A percentile compares a stretch with the other conserved stretches of the same genome.
phyloP scores from a whole-genome alignment of 139 green algal species.

The Chlamydomonas applanata region DNA sequence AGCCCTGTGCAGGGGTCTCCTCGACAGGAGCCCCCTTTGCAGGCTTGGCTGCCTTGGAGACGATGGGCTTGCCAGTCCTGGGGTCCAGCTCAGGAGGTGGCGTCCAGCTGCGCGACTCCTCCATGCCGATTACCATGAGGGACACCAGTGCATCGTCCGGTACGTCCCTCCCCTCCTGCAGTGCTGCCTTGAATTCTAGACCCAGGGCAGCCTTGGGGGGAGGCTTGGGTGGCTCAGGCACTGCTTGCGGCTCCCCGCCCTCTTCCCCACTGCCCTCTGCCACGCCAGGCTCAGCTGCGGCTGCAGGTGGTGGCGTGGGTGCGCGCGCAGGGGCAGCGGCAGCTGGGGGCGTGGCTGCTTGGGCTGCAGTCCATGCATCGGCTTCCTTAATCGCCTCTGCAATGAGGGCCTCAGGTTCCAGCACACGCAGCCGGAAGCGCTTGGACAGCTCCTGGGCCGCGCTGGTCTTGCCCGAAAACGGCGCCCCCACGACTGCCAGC shows the following conservation, averaged over 20 bases:
- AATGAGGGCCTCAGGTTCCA: slow-evolving; percentile 46
- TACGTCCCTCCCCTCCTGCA: slow-evolving; percentile 35
- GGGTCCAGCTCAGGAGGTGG: slow-evolving; percentile 12
- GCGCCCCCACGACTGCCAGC: slow-evolving; percentile 56
- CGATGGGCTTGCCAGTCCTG: background rate
- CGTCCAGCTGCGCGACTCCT: slow-evolving; percentile 17
- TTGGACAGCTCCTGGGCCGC: slow-evolving; percentile 48
- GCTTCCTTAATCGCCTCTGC: slow-evolving; percentile 37
- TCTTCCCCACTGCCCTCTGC: background rate
- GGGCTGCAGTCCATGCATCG: slow-evolving; percentile 17
- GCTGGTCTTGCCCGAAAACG: slow-evolving; percentile 65
- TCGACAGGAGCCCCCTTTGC: background rate
- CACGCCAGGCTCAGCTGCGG: background rate
- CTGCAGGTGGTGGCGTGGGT: slow-evolving; percentile 10
- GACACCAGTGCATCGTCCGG: slow-evolving; percentile 39
- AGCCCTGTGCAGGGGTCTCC: slow-evolving; percentile 43
- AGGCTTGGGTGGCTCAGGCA: background rate
- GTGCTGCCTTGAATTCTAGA: slow-evolving; percentile 4
- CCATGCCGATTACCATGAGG: slow-evolving; percentile 54
- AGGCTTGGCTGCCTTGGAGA: background rate
- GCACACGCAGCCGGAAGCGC: slow-evolving; percentile 36
- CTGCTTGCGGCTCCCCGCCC: background rate
- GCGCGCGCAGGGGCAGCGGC: background rate
- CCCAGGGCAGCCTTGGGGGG: slow-evolving; percentile 28
- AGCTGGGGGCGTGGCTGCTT: background rate